Evolutionary conservation across 1,284 basidiomycete genomes (phyloP), one percentile per base, ranked within the genome.

Genomic region (Erythrobasidium hasegawianum): DNA sequence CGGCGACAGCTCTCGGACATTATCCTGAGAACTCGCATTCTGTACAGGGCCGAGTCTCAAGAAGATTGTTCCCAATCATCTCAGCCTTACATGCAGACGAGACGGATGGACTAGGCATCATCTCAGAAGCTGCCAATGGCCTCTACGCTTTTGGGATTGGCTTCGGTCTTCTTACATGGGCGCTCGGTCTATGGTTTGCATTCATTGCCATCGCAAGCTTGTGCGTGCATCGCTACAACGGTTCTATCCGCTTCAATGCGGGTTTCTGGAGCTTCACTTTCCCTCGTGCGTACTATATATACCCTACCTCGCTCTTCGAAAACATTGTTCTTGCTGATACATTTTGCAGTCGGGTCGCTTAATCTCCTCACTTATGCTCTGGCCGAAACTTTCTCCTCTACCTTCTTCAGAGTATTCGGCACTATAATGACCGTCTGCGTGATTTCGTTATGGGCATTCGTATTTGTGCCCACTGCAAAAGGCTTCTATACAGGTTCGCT

Each of bases 361-460:
- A 72, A 67, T 14, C 69, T 75, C 24, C 64, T 74, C 38, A 74
- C 73, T 8, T 73, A 71, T 59, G 69, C 71, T 7, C 69, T 75
- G 27, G 73, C 60, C 2, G 43, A 52, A 1, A 52, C 70, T 3
- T 74, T 75, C 57, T 68, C 72, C 54, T 71, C 72, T 2, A 56
- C 69, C 29, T 74, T 74, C 61, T 73, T 75, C 71, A 72, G 70
- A 68, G 27, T 61, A 27, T 24, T 54, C 20, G 55, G 55, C 4
- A 57, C 59, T 16, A 67, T 59, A 43, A 62, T 69, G 54, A 69
- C 59, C 16, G 64, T 43, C 38, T 49, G 20, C 14, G 58, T 61
- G 0, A 11, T 45, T 3, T 2, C 54, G 4, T 26, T 56, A 50
- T 73, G 72, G 18, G 68, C 71, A 33, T 59, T 69, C 49, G 67